Base-by-base conservation (phyloP, 768 basidiomycete species). In the Sporobolomyces pararoseus region DNA sequence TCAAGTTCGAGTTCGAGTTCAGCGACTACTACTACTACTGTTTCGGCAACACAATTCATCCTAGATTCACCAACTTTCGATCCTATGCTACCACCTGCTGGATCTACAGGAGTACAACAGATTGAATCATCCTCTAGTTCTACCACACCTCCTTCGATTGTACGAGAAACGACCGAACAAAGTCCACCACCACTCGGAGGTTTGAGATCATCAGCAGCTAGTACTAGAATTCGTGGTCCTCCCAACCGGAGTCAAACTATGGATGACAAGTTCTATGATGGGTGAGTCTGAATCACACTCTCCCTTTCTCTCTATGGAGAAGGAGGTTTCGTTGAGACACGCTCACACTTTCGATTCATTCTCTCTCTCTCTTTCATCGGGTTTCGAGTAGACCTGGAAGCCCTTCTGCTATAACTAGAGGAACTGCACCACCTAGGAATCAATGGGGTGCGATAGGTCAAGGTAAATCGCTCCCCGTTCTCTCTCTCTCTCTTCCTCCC, bases 401-500 rank as follows among this genome's bases (percentile, higher is more conserved):
- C 44, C 54, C 65, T 32, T 63, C 60, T n/a, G 69, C 69, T 2
- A 19, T 65, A 2, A 65, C 69, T 44, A 61, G 69, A 47, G 69
- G 69, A 6, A 65, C 39, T 27, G 69, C 55, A 14, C 59, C 69
- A 4, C n/a, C 27, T 12, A 27, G 47, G 57, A 61, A 54, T 17
- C 68, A 70, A 57, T 70, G 52, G 46, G 69, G 69, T 17, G 69
- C 69, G 13, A 70, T 70, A 42, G 69, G 69, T 1, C 52, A 54
- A 35, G 69, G 69, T 70, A 27, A 37, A 63, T 54, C 17, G 17
- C 21, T 47, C 46, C 21, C 46, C 13, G 21, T 47, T 23, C 46
- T 21, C 46, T 47, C 21, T 47, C 21, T 14, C 10, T 13, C 10
- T 23, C 46, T 21, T 37, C 23, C 47, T 31, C 42, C 13, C 21